Base-by-base conservation (phyloP, 2,329 filamentous ascomycete genomes). In the Monilinia aucupariae region DNA sequence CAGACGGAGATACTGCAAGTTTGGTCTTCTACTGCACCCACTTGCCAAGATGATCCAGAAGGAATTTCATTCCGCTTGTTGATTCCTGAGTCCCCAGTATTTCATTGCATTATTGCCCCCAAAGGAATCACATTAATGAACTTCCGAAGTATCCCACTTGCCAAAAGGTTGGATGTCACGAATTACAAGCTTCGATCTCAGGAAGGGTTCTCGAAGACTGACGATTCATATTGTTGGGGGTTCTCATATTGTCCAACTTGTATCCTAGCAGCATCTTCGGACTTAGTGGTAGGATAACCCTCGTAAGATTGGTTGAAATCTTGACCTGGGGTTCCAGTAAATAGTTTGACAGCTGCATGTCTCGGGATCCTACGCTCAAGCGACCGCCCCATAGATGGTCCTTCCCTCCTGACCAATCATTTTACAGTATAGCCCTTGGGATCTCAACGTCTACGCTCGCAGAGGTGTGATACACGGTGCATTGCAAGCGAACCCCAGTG, bases 281-380 rank as follows among this genome's bases (percentile, higher is more conserved):
- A 20, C 43, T 49, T 61, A 10, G 39, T 15, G 41, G 27, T 30
- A 32, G 43, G 48, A 54, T 20, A 20, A 25, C 30, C 60, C 43
- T 56, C 37, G n/a, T 49, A 56, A 32, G n/a, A 34, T 34, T 49
- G 15, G 43, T 22, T 41, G 12, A 15, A 50, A 39, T 37, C 34
- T 34, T 5, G 37, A 41, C 25, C 32, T 48, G 22, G 22, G 12
- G 52, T 50, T 47, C 60, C 43, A 58, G 60, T 32, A 50, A 62
- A 51, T 59, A 43, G 37, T 58, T 45, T 62, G 61, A 59, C 61
- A 62, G 53, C 52, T 62, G 61, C 61, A 59, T 51, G 61, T 62
- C 54, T 62, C 61, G 61, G 61, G 53, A 62, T 59, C 61, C 32
- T 32, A 59, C 61, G 27, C 45, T 30, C 34, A 59, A 62, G 53